phyloP scores from a whole-genome alignment of 345 rosid genomes.

The Physaria fendleri region DNA sequence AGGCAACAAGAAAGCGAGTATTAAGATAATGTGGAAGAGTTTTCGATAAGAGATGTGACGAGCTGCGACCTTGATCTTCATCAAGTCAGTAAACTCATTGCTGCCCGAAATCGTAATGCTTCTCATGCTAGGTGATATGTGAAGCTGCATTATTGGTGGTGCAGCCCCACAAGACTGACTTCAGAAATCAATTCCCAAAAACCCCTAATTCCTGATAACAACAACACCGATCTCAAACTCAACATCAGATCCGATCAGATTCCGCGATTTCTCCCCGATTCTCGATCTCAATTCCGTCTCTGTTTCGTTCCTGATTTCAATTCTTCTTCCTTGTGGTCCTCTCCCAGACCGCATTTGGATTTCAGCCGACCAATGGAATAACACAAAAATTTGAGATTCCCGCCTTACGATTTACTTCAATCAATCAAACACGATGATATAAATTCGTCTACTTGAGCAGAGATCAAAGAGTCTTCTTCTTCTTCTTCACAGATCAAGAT shows the following conservation, averaged over 20 bases:
- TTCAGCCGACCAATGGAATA: conserved; percentile 17
- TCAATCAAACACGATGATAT: conserved; percentile 10
- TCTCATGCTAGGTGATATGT: conserved; percentile 99
- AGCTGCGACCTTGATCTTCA: conserved; percentile 99
- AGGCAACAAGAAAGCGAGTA: conserved; percentile 97
- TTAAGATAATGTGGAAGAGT: conserved; percentile 89
- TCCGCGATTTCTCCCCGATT: conserved; percentile 21
- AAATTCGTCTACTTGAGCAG: conserved; percentile 14
- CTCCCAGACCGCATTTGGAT: conserved; percentile 65
- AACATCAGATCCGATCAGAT: conserved; percentile 72
- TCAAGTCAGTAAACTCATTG: conserved; percentile 98
- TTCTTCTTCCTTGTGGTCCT: conserved; percentile 34
- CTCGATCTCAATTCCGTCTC: conserved; percentile 26
- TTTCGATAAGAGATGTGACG: conserved; percentile 97
- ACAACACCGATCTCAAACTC: conserved; percentile 36
- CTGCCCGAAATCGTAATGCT: conserved; percentile 97
- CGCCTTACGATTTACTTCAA: no score
- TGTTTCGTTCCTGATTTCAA: background rate
- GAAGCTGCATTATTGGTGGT: conserved; percentile 96
- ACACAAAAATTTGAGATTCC: conserved; percentile 19
- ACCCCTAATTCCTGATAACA: conserved; percentile 24
- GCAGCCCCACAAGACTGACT: conserved; percentile 54
- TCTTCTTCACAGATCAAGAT: conserved; percentile 19
- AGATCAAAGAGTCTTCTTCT: background rate
- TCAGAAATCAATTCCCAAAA: conserved; percentile 3